Evolutionary conservation across 2,329 filamentous ascomycete genomes (phyloP), one percentile per base, ranked within the genome.

Genomic region (Fusarium incarnatum): DNA sequence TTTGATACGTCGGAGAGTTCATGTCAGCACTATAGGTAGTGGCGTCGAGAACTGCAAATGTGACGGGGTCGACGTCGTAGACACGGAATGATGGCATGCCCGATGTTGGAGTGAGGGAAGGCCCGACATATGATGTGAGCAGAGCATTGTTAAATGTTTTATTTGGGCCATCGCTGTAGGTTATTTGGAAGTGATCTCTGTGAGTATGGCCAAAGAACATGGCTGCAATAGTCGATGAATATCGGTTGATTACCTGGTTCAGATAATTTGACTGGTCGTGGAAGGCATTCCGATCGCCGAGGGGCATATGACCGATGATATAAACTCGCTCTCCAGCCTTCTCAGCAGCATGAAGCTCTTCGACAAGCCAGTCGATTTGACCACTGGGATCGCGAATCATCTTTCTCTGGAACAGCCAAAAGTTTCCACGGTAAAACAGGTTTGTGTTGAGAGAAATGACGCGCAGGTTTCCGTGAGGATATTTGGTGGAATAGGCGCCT

Each of bases 401-500:
- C 2, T 81, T 79, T 47, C 83, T 80, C 65, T 84, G 80, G 70
- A 87, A 89, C 37, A 86, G 75, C 78, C 83, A 86, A 74, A 85
- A 87, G 79, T 90, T 89, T 64, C 83, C 78, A n/a, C 81, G 83
- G 75, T 89, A 89, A 77, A 85, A 88, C 64, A 88, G 77, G 74
- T 89, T 87, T 20, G 86, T 88, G 79, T 87, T 89, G 70, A 89
- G 79, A 6, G 86, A 88, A 72, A 89, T 88, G 71, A 90, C 78
- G 25, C 86, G 83, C 27, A 89, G 78, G 64, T 86, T 85, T 20
- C 80, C 81, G 28, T 76, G 72, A 8, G 82, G 79, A 47, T 84
- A 79, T 50, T 80, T 78, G 11, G 81, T 80, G 6, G 86, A 85
- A 75, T 88, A 89, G 16, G 80, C 82, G 22, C 85, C 87, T 37